A percentile compares a stretch with the other conserved stretches of the same genome.
Conservation (phyloP, 768 basidiomycete genomes). For the Leccinellum albellum region DNA sequence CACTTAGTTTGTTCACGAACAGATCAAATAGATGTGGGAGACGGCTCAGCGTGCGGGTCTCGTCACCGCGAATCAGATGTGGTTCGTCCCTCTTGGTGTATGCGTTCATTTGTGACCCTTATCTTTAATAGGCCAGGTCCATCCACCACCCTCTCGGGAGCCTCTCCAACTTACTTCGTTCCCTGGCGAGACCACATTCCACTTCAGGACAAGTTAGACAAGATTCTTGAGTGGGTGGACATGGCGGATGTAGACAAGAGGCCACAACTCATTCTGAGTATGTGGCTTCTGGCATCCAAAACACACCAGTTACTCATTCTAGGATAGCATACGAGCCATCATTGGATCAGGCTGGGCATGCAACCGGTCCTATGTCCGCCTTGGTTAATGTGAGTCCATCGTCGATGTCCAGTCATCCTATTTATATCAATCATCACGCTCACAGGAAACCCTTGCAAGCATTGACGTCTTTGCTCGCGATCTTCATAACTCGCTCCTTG, state of each 20-base stretch:
- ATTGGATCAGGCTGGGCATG: slow-evolving; percentile 81
- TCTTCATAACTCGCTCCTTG: slow-evolving; percentile 57
- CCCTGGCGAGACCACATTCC: slow-evolving; percentile 67
- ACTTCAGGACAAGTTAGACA: slow-evolving; percentile 65
- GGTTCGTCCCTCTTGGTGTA: slow-evolving; percentile 44
- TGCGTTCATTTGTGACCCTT: neutral
- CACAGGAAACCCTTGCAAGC: slow-evolving; percentile 56
- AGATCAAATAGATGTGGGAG: slow-evolving; percentile 74
- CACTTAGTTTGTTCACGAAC: neutral
- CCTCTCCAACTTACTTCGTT: slow-evolving; percentile 68
- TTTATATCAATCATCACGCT: neutral
- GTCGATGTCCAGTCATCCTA: neutral
- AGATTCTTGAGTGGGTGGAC: slow-evolving; percentile 82
- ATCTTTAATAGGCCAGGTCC: slow-evolving; percentile 69
- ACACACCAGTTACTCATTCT: neutral
- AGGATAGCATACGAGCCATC: slow-evolving; percentile 75
- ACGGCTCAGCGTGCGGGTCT: slow-evolving; percentile 72
- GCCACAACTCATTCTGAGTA: slow-evolving; percentile 76
- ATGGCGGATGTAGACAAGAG: slow-evolving; percentile 58
- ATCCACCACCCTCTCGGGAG: slow-evolving; percentile 60
- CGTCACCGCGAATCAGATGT: slow-evolving; percentile 87
- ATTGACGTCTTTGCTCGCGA: slow-evolving; percentile 75
- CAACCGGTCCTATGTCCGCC: slow-evolving; percentile 62
- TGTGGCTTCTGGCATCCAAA: slow-evolving; percentile 11
- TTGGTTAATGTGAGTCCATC: slow-evolving; percentile 59